Percentiles rank a stretch among this genome's conserved stretches.
phyloP scores from a whole-genome alignment of 306 rosid species.

The Quercus agrifolia region DNA sequence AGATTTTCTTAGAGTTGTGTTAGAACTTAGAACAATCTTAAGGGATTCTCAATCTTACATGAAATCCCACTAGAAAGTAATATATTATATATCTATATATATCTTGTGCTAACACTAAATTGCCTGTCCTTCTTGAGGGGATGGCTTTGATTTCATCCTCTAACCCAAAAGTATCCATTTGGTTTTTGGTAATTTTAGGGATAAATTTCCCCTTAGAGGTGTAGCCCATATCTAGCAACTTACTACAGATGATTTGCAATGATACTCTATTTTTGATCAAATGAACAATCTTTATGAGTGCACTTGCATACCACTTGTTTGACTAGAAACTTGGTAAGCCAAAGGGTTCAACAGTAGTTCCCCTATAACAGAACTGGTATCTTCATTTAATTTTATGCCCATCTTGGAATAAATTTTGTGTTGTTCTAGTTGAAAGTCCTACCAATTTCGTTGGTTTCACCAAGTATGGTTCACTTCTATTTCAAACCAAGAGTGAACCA shows the following conservation, averaged over 20 bases:
- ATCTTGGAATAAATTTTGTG: too few species aligned
- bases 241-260: too few species aligned
- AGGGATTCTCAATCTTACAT: neutral
- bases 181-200: neutral
- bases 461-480: too few species aligned
- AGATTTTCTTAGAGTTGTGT: neutral
- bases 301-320: neutral
- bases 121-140: neutral
- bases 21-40: neutral
- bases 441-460: too few species aligned
- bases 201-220: neutral
- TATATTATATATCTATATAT: neutral
- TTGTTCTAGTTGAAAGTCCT: too few species aligned
- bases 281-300: neutral
- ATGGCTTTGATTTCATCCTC: slow-evolving; percentile 21
- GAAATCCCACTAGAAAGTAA: neutral
- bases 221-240: neutral
- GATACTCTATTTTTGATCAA: neutral
- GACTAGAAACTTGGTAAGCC: neutral
- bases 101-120: neutral
- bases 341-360: neutral
- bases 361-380: too few species aligned
- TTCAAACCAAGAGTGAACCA: too few species aligned
- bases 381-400: too few species aligned
- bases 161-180: neutral